Percentiles rank a stretch among this genome's conserved stretches.
Evolutionary conservation across 805 yeast species (phyloP).

Genomic region (Yamadazyma nakazawae): DNA sequence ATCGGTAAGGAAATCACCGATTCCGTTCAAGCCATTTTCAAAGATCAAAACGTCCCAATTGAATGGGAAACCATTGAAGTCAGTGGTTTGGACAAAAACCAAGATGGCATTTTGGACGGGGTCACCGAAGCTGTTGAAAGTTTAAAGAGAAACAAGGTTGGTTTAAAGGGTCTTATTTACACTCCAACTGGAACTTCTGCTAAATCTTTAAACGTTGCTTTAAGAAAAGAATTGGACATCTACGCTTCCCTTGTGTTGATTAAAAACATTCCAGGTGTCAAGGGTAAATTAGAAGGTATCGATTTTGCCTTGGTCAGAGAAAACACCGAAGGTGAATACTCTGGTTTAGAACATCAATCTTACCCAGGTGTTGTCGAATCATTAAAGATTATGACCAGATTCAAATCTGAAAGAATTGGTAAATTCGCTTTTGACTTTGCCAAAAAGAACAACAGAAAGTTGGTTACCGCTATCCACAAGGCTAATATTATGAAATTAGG

Average conservation of each 20-base stretch:
- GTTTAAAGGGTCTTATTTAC: conserved; percentile 92
- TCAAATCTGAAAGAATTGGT: conserved; percentile 95
- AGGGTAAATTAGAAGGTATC: conserved; percentile 82
- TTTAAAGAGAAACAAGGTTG: conserved; percentile 92
- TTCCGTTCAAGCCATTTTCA: conserved; percentile 87
- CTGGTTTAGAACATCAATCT: conserved; percentile 96
- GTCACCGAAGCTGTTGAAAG: conserved; percentile 86
- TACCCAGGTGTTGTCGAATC: conserved; percentile 98
- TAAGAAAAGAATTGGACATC: conserved; percentile 93
- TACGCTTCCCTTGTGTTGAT: conserved; percentile 93
- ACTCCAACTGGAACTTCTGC: conserved; percentile 78
- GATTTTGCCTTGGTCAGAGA: conserved; percentile 96
- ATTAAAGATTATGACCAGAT: conserved; percentile 88
- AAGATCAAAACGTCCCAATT: conserved; percentile 83
- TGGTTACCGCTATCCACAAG: conserved; percentile 96
- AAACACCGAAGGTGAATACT: conserved; percentile 98
- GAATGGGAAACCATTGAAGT: conserved; percentile 74
- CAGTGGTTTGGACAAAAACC: conserved; percentile 47
- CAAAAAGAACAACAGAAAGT: conserved; percentile 82
- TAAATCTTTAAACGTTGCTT: conserved; percentile 90
- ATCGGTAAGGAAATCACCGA: conserved; percentile 94
- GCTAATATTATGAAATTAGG: conserved; percentile 99
- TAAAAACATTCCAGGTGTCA: conserved; percentile 91
- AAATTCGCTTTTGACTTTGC: conserved; percentile 97
- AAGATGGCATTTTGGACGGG: conserved; percentile 71